A percentile compares a stretch with the other conserved stretches of the same genome.
These are phyloP conservation scores for Apiotrichum sp. DNA, from an alignment of 1,284 basidiomycete genomes.

Conservation along the genomic window DNA sequence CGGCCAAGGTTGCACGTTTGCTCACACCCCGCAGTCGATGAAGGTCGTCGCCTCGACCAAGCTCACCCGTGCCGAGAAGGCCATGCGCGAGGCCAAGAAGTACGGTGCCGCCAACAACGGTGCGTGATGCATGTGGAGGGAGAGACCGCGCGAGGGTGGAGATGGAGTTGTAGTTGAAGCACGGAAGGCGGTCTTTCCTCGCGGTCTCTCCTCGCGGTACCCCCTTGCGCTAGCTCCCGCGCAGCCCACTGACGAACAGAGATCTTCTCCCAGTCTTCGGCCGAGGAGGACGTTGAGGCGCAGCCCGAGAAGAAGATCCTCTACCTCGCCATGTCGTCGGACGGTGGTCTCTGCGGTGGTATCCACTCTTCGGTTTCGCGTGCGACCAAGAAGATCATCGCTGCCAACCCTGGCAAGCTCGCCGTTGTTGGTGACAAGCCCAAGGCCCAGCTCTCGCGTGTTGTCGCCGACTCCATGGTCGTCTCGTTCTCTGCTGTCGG, in stretches of 20 bases:
- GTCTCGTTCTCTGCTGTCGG: constrained; percentile 97
- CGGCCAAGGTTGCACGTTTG: background rate
- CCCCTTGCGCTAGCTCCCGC: too few species aligned
- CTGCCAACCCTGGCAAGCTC: constrained; percentile 59
- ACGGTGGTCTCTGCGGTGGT: constrained; percentile 99
- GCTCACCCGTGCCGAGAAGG: constrained; percentile 88
- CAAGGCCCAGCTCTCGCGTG: constrained; percentile 81
- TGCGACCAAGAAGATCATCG: constrained; percentile 60
- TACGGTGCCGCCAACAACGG: constrained; percentile 93
- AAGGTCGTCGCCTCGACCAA: constrained; percentile 99
- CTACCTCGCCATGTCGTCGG: constrained; percentile 89
- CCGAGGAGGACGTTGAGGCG: constrained; percentile 38
- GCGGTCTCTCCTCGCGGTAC: too few species aligned
- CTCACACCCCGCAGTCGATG: constrained; percentile 69
- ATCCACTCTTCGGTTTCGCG: constrained; percentile 97
- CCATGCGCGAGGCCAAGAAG: constrained; percentile 87
- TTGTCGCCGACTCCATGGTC: constrained; percentile 60
- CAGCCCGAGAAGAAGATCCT: constrained; percentile 66
- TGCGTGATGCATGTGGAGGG: constrained; percentile 47
- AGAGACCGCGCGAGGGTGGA: background rate
- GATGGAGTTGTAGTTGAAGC: too few species aligned
- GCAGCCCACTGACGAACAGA: constrained; percentile 50
- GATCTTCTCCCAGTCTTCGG: constrained; percentile 65
- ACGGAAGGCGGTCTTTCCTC: too few species aligned
- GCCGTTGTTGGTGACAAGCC: constrained; percentile 96